Base-by-base conservation (phyloP, 2,329 filamentous ascomycete species). In the Cladosporium austrohemisphaericum region DNA sequence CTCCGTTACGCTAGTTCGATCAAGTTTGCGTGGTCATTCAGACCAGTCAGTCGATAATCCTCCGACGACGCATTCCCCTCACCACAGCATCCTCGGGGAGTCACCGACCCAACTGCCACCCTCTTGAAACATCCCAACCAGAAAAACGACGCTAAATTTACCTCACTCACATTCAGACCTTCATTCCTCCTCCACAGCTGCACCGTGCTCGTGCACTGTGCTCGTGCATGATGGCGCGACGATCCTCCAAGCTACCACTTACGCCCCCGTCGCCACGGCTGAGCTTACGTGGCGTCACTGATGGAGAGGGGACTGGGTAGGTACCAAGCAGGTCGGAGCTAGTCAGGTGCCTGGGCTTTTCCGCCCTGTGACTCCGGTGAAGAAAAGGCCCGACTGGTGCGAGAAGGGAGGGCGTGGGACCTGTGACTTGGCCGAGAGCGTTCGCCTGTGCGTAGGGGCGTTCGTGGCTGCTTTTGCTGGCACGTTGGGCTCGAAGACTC, bases 271-370 rank as follows among this genome's bases (percentile, higher is more conserved):
- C 18, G 32, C 18, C 44, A 31, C 44, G 44, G 25, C 44, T 20
- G 33, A 31, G 44, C 44, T 47, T 28, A 47, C 44, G 44, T 47
- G 44, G 44, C 44, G 44, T 22, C 44, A 14, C 13, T 35, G 13
- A 18, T 18, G 29, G 41, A 14, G 41, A 22, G 29, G 20, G 19
- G 31, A 31, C 37, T 28, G 37, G 22, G 25, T 13, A 40, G 22
- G 23, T 28, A 23, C 10, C 11, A 45, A 10, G 29, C 18, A 45
- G 31, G 13, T 25, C 8, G 41, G 20, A n/a, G 14, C n/a, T 35
- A 36, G 44, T 47, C 44, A 47, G 44, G 44, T 38, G 44, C 33
- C 33, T 47, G 33, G 44, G n/a, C n/a, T 14, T n/a, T 28, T 47
- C 33, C 44, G 23, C 33, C 44, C 16, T 38, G 44, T 47, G 33